Evolutionary conservation across 257 asterid species (phyloP).

Genomic region (Salvia hispanica): DNA sequence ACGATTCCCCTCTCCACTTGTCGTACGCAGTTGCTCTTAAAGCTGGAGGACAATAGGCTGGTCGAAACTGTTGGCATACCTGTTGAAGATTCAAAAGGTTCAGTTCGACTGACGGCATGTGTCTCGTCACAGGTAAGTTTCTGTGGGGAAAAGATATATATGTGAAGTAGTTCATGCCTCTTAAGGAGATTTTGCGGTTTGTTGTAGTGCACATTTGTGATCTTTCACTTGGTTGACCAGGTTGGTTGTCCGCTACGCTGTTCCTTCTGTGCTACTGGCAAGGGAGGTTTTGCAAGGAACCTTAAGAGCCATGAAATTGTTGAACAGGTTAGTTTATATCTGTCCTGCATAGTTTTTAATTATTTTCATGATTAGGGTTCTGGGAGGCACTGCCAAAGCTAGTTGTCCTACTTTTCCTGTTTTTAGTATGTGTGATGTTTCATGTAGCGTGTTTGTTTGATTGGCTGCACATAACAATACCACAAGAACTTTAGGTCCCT

Average conservation of each 20-base stretch:
- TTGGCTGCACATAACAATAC: neutral
- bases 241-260: conserved; percentile 96
- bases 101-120: conserved; percentile 88
- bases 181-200: conserved; percentile 21
- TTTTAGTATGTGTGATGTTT: neutral
- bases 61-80: conserved; percentile 99
- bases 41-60: conserved; percentile 77
- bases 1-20: conserved; percentile 16
- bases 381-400: neutral
- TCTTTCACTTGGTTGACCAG: conserved; percentile 43
- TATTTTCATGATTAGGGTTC: neutral
- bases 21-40: conserved; percentile 65
- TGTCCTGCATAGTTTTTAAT: neutral
- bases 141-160: conserved; percentile 9
- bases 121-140: conserved; percentile 87
- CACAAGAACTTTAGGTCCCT: neutral
- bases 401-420: conserved; percentile 14
- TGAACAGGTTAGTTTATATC: conserved; percentile 65
- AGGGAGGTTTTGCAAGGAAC: conserved; percentile 93
- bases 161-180: conserved; percentile 7
- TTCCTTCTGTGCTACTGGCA: conserved; percentile 96
- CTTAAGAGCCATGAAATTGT: conserved; percentile 92
- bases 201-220: conserved; percentile 18
- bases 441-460: conserved; percentile 15
- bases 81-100: conserved; percentile 66